These are phyloP conservation scores for Plasmodium chabaudi DNA, from an alignment of 169 alveolate genomes.

Conservation along the genomic window DNA sequence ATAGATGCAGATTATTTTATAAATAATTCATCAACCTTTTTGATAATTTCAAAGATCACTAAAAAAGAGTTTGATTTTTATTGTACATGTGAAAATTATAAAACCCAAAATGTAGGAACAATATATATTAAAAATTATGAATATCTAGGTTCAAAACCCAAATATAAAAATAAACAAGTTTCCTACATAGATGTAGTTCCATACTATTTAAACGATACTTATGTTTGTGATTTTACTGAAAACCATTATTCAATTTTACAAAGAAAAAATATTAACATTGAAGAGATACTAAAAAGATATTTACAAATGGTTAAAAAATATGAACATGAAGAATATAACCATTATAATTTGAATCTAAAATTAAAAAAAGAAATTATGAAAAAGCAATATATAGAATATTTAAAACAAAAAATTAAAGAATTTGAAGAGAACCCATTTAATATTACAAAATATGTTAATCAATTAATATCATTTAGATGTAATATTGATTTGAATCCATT, in stretches of 20 bases:
- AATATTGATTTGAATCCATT: constrained; percentile 45
- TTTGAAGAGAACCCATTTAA: constrained; percentile 15
- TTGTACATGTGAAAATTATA: constrained; percentile 67
- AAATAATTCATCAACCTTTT: constrained; percentile 48
- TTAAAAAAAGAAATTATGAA: constrained; percentile 38
- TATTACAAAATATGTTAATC: not conserved
- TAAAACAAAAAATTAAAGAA: constrained; percentile 21
- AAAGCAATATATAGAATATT: constrained; percentile 44
- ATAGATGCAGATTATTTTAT: constrained; percentile 14
- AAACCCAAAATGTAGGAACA: constrained; percentile 46
- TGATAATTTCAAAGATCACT: constrained; percentile 43
- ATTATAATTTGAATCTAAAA: constrained; percentile 41
- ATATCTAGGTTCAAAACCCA: not conserved
- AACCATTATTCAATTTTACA: constrained; percentile 7
- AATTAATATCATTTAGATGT: constrained; percentile 28
- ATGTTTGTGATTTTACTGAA: constrained; percentile 50
- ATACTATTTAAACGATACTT: constrained; percentile 29
- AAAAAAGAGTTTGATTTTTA: constrained; percentile 35
- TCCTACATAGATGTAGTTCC: constrained; percentile 41
- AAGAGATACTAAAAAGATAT: constrained; percentile 7
- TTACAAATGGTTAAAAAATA: not conserved
- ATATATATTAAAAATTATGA: constrained; percentile 16
- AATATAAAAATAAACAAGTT: not conserved
- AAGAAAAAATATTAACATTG: constrained; percentile 1
- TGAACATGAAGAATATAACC: constrained; percentile 20